These are phyloP conservation scores for Trichoderma endophyticum DNA, from an alignment of 2,329 filamentous ascomycete species.

Conservation along the genomic window DNA sequence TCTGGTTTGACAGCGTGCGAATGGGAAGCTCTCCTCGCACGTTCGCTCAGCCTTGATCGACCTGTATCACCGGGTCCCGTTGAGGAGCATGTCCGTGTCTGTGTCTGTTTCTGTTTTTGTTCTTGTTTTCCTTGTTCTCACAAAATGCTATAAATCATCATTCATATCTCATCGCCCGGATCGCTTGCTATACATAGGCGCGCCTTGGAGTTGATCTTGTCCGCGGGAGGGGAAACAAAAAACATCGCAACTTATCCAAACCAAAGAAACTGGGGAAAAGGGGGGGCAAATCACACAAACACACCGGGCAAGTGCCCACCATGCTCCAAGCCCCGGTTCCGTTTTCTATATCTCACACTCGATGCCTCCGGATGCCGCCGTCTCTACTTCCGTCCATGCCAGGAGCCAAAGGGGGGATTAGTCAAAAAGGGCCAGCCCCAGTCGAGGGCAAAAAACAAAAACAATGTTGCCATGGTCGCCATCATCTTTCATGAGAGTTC, in stretches of 20 bases:
- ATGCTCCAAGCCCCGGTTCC: constrained; percentile 18
- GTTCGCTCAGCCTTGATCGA: neutral
- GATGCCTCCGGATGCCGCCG: constrained; percentile 15
- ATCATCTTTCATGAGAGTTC: constrained; percentile 30
- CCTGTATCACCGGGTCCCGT: neutral
- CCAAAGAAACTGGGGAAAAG: constrained; percentile 16
- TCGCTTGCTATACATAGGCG: constrained; percentile 20
- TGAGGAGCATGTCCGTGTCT: neutral
- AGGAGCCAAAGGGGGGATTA: constrained; percentile 1
- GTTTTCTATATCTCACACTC: constrained; percentile 17
- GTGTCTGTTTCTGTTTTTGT: neutral
- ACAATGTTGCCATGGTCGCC: constrained; percentile 15
- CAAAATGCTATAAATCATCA: constrained; percentile 20
- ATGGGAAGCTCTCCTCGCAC: neutral
- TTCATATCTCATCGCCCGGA: constrained; percentile 20
- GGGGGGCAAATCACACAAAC: neutral
- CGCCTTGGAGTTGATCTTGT: constrained; percentile 17
- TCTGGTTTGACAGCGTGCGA: neutral
- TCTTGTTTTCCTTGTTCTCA: neutral
- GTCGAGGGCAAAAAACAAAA: constrained; percentile 1
- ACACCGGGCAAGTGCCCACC: constrained; percentile 18
- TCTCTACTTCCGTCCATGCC: constrained; percentile 8
- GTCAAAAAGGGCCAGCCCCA: constrained; percentile 2
- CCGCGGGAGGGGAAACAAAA: neutral
- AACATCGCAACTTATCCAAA: constrained; percentile 17